Base-by-base conservation (phyloP, 2,329 filamentous ascomycete genomes). In the Aspergillus caelatus region DNA sequence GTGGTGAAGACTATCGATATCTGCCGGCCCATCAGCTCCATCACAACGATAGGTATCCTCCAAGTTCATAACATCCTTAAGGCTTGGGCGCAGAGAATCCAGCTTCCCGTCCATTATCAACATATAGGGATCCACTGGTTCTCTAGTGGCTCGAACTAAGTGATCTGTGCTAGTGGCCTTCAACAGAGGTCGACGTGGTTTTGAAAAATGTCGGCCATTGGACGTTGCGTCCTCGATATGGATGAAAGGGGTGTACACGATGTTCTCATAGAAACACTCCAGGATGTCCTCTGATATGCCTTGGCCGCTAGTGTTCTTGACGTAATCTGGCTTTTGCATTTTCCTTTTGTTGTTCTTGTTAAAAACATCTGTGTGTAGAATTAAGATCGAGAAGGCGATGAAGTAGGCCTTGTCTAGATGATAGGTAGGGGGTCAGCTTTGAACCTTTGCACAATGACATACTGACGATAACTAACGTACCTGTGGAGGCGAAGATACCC, bases 261-360 rank as follows among this genome's bases (percentile, higher is more conserved):
- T 96, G 75, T 99, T 99, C 81, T 99, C 95, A 79, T 98, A 99
- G 75, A 99, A 96, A 75, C 94, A 97, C 72, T 93, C 93, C 16
- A 98, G 83, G 48, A 98, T 91, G 68, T 98, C 94, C 68, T 96
- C 92, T 58, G 91, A 92, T n/a, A 98, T 91, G 16, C 93, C 93
- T 75, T 98, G 94, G 3, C 92, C 93, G 26, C 89, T 89, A 0
- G 94, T 96, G 75, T 98, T 98, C 78, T 96, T 97, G 70, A 98
- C 85, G 78, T 99, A 99, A 73, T 98, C 95, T 0, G 86, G 81
- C 75, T 96, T 96, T 74, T 96, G 93, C 95, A 99, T 99, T 79
- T 99, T 99, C 77, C 95, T 88, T 81, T 98, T 98, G 81, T 98
- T 98, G 82, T 98, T 99, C 80, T 96, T 97, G 83, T 99, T 99